Percentiles rank a stretch among this genome's conserved stretches.
Evolutionary conservation across 805 yeast genomes (phyloP).

Genomic region (Nakazawaea anatomiae): DNA sequence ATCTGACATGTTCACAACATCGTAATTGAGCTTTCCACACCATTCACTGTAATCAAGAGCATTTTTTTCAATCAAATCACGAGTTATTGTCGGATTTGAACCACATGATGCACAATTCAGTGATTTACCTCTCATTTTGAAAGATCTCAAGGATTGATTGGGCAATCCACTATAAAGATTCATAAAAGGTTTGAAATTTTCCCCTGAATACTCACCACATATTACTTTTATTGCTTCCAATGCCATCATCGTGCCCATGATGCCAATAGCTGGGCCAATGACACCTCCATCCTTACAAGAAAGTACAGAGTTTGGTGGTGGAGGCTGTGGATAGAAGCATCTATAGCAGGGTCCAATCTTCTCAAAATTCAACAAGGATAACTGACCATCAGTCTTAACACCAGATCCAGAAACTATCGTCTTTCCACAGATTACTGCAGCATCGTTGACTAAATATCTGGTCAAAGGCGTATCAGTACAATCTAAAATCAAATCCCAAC

Average conservation of each 20-base stretch:
- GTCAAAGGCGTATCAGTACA: slow-evolving; percentile 93
- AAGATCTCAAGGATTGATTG: slow-evolving; percentile 58
- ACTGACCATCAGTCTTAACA: slow-evolving; percentile 84
- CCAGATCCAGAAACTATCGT: slow-evolving; percentile 92
- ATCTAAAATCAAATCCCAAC: slow-evolving; percentile 76
- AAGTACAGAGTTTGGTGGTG: slow-evolving; percentile 74
- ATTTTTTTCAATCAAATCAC: slow-evolving; percentile 36
- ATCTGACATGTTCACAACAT: slow-evolving; percentile 36
- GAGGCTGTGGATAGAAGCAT: slow-evolving; percentile 88
- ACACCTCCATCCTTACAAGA: slow-evolving; percentile 94
- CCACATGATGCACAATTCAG: slow-evolving; percentile 62
- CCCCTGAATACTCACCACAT: slow-evolving; percentile 43
- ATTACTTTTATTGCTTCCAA: slow-evolving; percentile 76
- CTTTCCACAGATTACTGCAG: slow-evolving; percentile 58
- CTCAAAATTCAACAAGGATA: slow-evolving; percentile 65
- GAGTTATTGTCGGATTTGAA: slow-evolving; percentile 41
- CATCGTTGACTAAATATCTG: slow-evolving; percentile 82
- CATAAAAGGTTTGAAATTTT: slow-evolving; percentile 62
- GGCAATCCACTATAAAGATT: slow-evolving; percentile 64
- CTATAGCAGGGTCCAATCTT: slow-evolving; percentile 85
- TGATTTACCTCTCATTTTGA: slow-evolving; percentile 74
- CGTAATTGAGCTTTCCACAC: slow-evolving; percentile 58
- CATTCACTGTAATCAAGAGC: slow-evolving; percentile 60
- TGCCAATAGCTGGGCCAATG: slow-evolving; percentile 92
- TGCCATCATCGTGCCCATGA: slow-evolving; percentile 86